Conservation (phyloP, 495 filamentous ascomycete genomes). For the Neurospora sublineolata region DNA sequence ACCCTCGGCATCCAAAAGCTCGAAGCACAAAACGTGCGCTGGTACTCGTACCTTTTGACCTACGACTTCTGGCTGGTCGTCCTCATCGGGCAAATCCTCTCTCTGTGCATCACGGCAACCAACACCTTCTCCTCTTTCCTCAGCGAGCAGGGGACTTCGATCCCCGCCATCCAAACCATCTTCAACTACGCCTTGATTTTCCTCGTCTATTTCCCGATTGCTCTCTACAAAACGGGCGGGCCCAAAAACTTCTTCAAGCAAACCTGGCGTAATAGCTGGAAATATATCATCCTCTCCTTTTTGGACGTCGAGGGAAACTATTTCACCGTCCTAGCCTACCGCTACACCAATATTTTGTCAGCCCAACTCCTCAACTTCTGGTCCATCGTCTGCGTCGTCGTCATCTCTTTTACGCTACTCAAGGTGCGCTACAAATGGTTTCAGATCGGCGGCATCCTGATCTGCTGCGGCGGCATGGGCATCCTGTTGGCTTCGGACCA, state of each 20-base stretch:
- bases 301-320: conserved; percentile 96
- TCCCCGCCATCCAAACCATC: conserved; percentile 94
- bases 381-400: conserved; percentile 88
- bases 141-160: conserved; percentile 52
- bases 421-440: conserved; percentile 76
- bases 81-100: conserved; percentile 71
- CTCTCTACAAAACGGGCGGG: conserved; percentile 65
- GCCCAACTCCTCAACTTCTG: conserved; percentile 98
- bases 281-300: conserved; percentile 86
- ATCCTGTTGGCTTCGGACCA: conserved; percentile 81
- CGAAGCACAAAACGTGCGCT: conserved; percentile 42
- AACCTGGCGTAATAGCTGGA: conserved; percentile 67
- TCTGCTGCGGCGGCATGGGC: conserved; percentile 90
- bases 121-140: conserved; percentile 82
- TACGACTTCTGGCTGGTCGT: conserved; percentile 80
- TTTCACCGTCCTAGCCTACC: conserved; percentile 89
- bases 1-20: conserved; percentile 32
- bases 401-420: conserved; percentile 71
- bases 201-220: conserved; percentile 69
- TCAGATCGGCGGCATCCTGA: conserved; percentile 74
- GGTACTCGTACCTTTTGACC: conserved; percentile 73
- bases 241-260: conserved; percentile 55
- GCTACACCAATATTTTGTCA: conserved; percentile 81
- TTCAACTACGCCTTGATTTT: conserved; percentile 88
- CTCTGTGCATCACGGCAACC: conserved; percentile 77